Conservation (phyloP, 1,139 yeast species). For the Saccharomycopsis hybrid region DNA sequence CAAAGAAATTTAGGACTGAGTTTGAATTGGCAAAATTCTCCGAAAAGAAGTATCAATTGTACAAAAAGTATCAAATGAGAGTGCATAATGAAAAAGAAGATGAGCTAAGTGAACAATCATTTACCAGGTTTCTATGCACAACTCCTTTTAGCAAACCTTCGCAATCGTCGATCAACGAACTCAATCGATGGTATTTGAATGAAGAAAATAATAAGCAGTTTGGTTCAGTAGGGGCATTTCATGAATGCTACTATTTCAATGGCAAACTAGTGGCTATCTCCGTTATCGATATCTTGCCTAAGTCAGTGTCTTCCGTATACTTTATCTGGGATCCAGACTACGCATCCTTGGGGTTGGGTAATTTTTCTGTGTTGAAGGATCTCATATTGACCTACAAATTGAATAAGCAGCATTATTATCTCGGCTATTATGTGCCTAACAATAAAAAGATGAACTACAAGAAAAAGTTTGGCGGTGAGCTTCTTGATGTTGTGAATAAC, state of each 20-base stretch:
- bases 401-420: constrained; percentile 28
- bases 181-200: constrained; percentile 30
- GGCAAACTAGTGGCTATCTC: constrained; percentile 66
- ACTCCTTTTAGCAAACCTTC: constrained; percentile 60
- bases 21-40: constrained; percentile 51
- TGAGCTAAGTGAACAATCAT: constrained; percentile 41
- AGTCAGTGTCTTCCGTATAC: constrained; percentile 76
- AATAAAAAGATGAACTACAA: constrained; percentile 83
- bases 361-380: constrained; percentile 70
- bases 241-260: constrained; percentile 70
- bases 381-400: constrained; percentile 44
- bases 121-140: constrained; percentile 61
- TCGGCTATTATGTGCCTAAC: constrained; percentile 70
- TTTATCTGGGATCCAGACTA: constrained; percentile 86
- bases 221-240: constrained; percentile 44
- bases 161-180: constrained; percentile 23
- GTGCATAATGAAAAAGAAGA: constrained; percentile 60
- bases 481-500: constrained; percentile 48
- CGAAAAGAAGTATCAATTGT: constrained; percentile 58
- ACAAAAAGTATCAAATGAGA: constrained; percentile 57
- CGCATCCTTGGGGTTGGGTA: constrained; percentile 67
- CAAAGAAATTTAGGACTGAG: constrained; percentile 37
- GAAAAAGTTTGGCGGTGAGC: constrained; percentile 67
- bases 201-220: constrained; percentile 11
- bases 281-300: constrained; percentile 70